These are phyloP conservation scores for Vanderwaltozyma yarrowii DNA, from an alignment of 805 yeast species.

Conservation along the genomic window DNA sequence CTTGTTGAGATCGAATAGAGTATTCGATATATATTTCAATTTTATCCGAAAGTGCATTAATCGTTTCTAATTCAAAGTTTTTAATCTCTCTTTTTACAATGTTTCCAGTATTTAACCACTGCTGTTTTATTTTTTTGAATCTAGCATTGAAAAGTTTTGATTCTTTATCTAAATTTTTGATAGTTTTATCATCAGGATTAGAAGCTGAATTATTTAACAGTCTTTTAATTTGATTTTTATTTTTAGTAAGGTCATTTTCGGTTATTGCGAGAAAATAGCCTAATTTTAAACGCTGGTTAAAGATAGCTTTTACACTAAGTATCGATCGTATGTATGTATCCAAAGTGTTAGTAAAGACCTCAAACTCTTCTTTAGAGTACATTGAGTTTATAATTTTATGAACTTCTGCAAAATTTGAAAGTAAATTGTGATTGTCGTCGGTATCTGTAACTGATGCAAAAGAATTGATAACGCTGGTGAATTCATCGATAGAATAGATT, in stretches of 20 bases:
- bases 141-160: conserved; percentile 44
- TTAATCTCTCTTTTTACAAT: conserved; percentile 59
- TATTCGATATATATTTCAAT: conserved; percentile 86
- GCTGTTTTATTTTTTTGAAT: conserved; percentile 42
- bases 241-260: conserved; percentile 31
- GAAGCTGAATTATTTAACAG: conserved; percentile 29
- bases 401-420: conserved; percentile 49
- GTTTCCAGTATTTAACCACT: conserved; percentile 53
- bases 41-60: conserved; percentile 75
- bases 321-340: conserved; percentile 78
- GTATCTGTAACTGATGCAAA: conserved; percentile 31
- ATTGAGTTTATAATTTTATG: conserved; percentile 60
- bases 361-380: conserved; percentile 65
- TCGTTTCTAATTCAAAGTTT: conserved; percentile 60
- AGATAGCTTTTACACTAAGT: conserved; percentile 59
- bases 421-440: conserved; percentile 18
- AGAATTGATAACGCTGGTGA: conserved; percentile 44
- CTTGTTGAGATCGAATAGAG: conserved; percentile 86
- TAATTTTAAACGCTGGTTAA: conserved; percentile 59
- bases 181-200: conserved; percentile 52
- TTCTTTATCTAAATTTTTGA: conserved; percentile 48
- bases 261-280: conserved; percentile 36
- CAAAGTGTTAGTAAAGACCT: conserved; percentile 73
- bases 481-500: conserved; percentile 56
- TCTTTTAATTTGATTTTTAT: neutral